Conservation (phyloP, 2,329 filamentous ascomycete species). For the Dothideomycetes sp. region DNA sequence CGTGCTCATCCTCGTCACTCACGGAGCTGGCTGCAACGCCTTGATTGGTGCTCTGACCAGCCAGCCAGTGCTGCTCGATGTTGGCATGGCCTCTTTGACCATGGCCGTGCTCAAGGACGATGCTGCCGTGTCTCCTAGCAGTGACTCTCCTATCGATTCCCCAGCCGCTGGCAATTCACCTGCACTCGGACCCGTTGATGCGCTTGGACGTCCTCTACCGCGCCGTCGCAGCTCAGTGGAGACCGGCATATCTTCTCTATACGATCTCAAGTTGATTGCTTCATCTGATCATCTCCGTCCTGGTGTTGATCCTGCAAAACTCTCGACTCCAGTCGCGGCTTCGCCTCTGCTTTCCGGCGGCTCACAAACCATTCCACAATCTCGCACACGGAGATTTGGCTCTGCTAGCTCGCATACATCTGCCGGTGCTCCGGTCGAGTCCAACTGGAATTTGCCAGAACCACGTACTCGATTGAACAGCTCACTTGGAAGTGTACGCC, state of each 20-base stretch:
- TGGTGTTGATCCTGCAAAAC: slow-evolving; percentile 33
- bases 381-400: slow-evolving; percentile 21
- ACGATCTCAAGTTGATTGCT: slow-evolving; percentile 66
- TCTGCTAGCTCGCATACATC: slow-evolving; percentile 18
- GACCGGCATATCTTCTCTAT: slow-evolving; percentile 46
- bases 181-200: slow-evolving; percentile 1
- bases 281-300: slow-evolving; percentile 64
- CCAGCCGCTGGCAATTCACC: slow-evolving; percentile 3
- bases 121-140: slow-evolving; percentile 15
- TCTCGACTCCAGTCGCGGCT: slow-evolving; percentile 15
- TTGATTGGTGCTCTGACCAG: slow-evolving; percentile 85
- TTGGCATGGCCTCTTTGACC: slow-evolving; percentile 82
- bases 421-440: slow-evolving; percentile 17
- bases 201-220: slow-evolving; percentile 18
- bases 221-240: slow-evolving; percentile 34
- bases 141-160: background rate
- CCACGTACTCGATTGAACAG: slow-evolving; percentile 27
- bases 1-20: slow-evolving; percentile 79
- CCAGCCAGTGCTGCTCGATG: slow-evolving; percentile 82
- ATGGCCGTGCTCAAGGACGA: slow-evolving; percentile 61
- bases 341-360: slow-evolving; percentile 24
- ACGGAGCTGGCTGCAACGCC: slow-evolving; percentile 93
- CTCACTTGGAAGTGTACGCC: slow-evolving; percentile 32
- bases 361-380: slow-evolving; percentile 22
- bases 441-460: slow-evolving; percentile 22